Evolutionary conservation across 306 rosid genomes (phyloP).

Genomic region (Ziziphus jujuba): DNA sequence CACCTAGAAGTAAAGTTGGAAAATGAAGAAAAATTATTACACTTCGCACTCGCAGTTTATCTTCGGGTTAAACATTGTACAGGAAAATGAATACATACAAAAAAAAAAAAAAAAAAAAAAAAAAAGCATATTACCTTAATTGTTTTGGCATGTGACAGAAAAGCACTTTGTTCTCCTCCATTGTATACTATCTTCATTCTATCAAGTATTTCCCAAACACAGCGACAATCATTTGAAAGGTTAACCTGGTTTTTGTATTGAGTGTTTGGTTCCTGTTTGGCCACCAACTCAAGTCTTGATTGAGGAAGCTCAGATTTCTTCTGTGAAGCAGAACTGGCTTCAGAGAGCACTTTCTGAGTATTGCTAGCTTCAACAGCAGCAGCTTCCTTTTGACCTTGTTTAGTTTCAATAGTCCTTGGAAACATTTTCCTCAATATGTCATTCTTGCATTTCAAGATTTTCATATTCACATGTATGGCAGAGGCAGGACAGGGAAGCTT

Average conservation of each 20-base stretch:
- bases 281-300: slow-evolving; percentile 7
- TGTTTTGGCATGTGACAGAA: slow-evolving; percentile 2
- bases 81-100: not conserved
- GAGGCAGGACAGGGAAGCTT: slow-evolving; percentile 20
- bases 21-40: not conserved
- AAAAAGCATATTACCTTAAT: slow-evolving; percentile 23
- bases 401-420: slow-evolving; percentile 21
- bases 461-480: slow-evolving; percentile 44
- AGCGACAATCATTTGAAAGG: not conserved
- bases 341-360: slow-evolving; percentile 10
- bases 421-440: slow-evolving; percentile 28
- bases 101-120: no score
- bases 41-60: not conserved
- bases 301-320: slow-evolving; percentile 1
- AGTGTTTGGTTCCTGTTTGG: not conserved
- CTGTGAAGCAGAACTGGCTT: slow-evolving; percentile 1
- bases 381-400: slow-evolving; percentile 4
- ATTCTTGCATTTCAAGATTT: slow-evolving; percentile 7
- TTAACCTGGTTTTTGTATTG: not conserved
- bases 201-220: slow-evolving; percentile 26
- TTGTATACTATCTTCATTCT: not conserved
- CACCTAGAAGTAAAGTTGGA: slow-evolving; percentile 3
- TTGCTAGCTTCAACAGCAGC: slow-evolving; percentile 8
- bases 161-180: not conserved
- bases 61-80: not conserved